Percentiles rank a stretch among this genome's conserved stretches.
Evolutionary conservation across 2,329 filamentous ascomycete genomes (phyloP).

Genomic region (Chrysosphaeria jannelii): DNA sequence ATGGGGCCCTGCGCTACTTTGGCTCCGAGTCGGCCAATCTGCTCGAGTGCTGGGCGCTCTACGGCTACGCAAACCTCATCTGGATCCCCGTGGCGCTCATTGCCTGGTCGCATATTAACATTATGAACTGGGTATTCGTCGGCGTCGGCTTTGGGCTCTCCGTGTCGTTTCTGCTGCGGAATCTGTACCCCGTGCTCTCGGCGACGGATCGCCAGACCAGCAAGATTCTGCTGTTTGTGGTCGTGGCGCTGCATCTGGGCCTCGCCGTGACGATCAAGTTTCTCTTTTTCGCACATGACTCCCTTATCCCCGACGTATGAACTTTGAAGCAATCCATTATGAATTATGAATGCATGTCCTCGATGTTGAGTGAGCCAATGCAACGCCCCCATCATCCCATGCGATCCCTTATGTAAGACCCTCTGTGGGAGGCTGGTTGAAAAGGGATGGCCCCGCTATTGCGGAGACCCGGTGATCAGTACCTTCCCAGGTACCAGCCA

Average conservation of each 20-base stretch:
- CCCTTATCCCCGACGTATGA: too few species aligned
- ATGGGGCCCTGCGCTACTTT: constrained; percentile 78
- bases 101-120: constrained; percentile 59
- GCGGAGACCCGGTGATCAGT: too few species aligned
- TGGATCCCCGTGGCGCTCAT: constrained; percentile 90
- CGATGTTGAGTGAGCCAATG: constrained; percentile 1
- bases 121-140: constrained; percentile 85
- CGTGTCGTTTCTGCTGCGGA: constrained; percentile 59
- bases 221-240: constrained; percentile 59
- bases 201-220: constrained; percentile 80
- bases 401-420: too few species aligned
- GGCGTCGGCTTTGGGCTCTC: constrained; percentile 58
- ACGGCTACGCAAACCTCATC: constrained; percentile 87
- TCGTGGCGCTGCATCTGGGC: constrained; percentile 65
- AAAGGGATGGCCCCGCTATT: too few species aligned
- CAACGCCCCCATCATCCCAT: too few species aligned
- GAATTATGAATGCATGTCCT: too few species aligned
- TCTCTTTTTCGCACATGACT: constrained; percentile 70
- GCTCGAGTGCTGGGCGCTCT: constrained; percentile 82
- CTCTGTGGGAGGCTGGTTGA: too few species aligned
- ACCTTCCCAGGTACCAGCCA: too few species aligned
- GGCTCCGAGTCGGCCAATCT: constrained; percentile 79
- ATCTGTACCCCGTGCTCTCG: constrained; percentile 71
- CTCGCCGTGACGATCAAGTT: constrained; percentile 86
- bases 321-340: too few species aligned